A percentile compares a stretch with the other conserved stretches of the same genome.
These are phyloP conservation scores for Cucurbita maxima DNA, from an alignment of 306 rosid species.

Conservation along the genomic window DNA sequence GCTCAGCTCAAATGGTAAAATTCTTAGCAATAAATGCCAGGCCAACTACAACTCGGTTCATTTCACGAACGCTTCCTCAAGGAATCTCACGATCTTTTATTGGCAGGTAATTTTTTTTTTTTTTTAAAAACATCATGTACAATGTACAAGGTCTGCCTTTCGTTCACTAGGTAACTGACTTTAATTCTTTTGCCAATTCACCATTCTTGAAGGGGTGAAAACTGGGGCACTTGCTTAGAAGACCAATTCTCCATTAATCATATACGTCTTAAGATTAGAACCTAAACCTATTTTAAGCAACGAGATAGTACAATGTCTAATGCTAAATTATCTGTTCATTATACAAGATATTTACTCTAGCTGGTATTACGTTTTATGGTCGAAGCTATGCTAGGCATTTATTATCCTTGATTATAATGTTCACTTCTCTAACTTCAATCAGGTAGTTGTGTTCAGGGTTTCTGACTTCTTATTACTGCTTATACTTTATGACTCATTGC, in stretches of 20 bases:
- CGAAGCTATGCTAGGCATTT: neutral
- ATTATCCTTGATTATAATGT: neutral
- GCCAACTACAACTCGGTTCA: constrained; percentile 71
- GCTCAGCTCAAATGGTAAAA: constrained; percentile 95
- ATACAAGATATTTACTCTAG: neutral
- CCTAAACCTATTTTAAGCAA: neutral
- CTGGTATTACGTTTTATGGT: neutral
- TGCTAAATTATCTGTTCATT: neutral
- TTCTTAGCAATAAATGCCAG: constrained; percentile 76
- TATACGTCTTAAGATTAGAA: neutral
- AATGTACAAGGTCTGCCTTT: neutral
- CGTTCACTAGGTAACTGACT: neutral
- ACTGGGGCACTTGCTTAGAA: neutral
- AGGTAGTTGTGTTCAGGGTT: neutral
- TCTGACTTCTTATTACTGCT: neutral
- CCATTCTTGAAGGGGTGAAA: neutral
- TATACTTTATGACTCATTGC: neutral
- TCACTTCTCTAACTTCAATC: neutral
- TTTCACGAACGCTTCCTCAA: constrained; percentile 64
- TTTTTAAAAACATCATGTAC: neutral
- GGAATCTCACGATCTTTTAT: constrained; percentile 78
- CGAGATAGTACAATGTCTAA: neutral
- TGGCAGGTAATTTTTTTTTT: constrained; percentile 60
- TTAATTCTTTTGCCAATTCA: neutral
- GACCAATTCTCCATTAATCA: neutral